These are phyloP conservation scores for Chlorella sorokiniana DNA, from an alignment of 139 green algal genomes.

Conservation along the genomic window DNA sequence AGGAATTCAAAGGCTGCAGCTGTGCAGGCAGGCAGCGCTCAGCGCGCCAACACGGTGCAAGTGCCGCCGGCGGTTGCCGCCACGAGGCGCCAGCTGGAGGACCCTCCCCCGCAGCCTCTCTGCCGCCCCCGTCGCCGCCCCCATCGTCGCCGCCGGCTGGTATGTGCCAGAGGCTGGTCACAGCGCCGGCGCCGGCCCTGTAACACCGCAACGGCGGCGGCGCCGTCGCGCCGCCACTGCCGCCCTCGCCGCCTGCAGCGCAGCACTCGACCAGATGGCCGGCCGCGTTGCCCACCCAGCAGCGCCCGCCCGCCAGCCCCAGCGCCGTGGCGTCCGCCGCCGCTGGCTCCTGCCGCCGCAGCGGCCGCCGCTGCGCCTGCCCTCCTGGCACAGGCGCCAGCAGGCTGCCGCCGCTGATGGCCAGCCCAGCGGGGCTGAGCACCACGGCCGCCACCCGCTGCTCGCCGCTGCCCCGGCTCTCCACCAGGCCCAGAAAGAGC, in stretches of 20 bases:
- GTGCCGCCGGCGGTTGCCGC: neutral
- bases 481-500: slow-evolving; percentile 17
- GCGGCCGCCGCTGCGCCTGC: neutral
- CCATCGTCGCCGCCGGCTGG: neutral
- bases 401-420: neutral
- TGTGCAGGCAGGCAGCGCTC: neutral
- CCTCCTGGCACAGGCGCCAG: neutral
- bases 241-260: too few relatives aligned
- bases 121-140: neutral
- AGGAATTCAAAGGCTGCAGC: too few relatives aligned
- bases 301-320: neutral
- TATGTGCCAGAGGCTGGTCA: neutral
- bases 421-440: neutral
- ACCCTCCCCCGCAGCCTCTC: neutral
- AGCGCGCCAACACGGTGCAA: neutral
- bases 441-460: slow-evolving; percentile 19
- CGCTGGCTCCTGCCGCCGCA: slow-evolving; percentile 1
- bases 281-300: slow-evolving; percentile 18
- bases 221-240: too few relatives aligned
- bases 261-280: too few relatives aligned
- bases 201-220: too few relatives aligned
- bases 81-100: neutral
- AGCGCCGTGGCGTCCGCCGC: neutral
- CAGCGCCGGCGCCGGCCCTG: too few relatives aligned
- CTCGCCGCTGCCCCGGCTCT: neutral